These are phyloP conservation scores for Gossypium anomalum DNA, from an alignment of 345 rosid species.

Conservation along the genomic window DNA sequence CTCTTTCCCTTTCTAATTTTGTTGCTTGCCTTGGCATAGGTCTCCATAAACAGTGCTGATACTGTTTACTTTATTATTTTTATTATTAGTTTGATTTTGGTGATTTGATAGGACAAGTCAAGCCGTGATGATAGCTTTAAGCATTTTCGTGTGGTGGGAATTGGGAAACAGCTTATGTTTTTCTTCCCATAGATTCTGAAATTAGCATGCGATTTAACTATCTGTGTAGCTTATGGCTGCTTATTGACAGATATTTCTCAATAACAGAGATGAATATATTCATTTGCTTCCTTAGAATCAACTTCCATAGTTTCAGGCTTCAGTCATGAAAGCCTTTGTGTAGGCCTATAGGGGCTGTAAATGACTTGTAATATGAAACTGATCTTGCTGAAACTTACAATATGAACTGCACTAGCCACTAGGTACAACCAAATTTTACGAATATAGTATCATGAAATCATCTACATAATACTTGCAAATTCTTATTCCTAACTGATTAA, in stretches of 20 bases:
- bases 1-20: constrained; percentile 20
- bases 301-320: not conserved
- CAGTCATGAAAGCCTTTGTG: not conserved
- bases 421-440: not conserved
- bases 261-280: not conserved
- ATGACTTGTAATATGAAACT: not conserved
- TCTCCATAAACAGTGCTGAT: not conserved
- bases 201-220: not conserved
- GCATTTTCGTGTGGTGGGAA: not conserved
- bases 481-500: not conserved
- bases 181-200: not conserved
- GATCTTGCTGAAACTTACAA: not conserved
- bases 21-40: not conserved
- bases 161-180: not conserved
- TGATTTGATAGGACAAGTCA: not conserved
- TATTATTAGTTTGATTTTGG: not conserved
- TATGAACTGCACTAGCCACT: not conserved
- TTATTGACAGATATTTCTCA: not conserved
- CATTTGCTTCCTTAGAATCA: not conserved
- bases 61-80: no score
- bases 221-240: not conserved
- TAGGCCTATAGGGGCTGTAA: not conserved
- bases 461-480: not conserved
- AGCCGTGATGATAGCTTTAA: not conserved
- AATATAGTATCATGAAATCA: not conserved